Evolutionary conservation across 371 early-diverging fungal species (phyloP).

Genomic region (Apophysomyces elegans): DNA sequence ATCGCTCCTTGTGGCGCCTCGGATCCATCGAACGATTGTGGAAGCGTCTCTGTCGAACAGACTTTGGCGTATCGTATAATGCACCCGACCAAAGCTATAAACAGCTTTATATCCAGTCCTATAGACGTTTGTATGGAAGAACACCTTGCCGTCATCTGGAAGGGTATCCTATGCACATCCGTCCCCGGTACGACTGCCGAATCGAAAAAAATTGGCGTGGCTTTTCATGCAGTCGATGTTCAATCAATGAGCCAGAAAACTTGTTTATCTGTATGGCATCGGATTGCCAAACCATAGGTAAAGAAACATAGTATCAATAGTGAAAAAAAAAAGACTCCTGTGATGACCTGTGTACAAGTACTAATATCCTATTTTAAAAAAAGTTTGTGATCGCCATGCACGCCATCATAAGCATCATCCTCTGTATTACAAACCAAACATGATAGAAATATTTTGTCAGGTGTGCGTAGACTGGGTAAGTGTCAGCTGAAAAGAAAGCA

Average conservation of each 20-base stretch:
- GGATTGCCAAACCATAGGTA: slow-evolving; percentile 18
- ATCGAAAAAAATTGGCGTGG: not conserved
- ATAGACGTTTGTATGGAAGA: slow-evolving; percentile 13
- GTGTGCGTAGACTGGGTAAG: slow-evolving; percentile 40
- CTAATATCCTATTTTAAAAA: no score
- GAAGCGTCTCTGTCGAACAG: slow-evolving; percentile 25
- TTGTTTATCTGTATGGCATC: slow-evolving; percentile 30
- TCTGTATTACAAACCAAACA: slow-evolving; percentile 36
- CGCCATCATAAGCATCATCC: slow-evolving; percentile 26
- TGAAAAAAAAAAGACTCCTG: no score
- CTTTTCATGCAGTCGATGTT: slow-evolving; percentile 12
- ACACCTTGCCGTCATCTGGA: slow-evolving; percentile 30
- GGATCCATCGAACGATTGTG: slow-evolving; percentile 24
- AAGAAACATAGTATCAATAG: not conserved
- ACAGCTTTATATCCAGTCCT: slow-evolving; percentile 22
- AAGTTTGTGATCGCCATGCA: slow-evolving; percentile 45
- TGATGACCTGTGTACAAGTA: no score
- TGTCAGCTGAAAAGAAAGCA: not conserved
- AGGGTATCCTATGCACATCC: not conserved
- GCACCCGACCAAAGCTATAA: slow-evolving; percentile 31
- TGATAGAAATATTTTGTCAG: slow-evolving; percentile 37
- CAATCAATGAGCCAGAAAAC: slow-evolving; percentile 15
- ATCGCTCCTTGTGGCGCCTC: slow-evolving; percentile 13
- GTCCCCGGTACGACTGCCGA: no score
- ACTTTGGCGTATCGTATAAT: slow-evolving; percentile 31